phyloP scores from a whole-genome alignment of 2,329 filamentous ascomycete genomes.

The Ophiostoma sp. region DNA sequence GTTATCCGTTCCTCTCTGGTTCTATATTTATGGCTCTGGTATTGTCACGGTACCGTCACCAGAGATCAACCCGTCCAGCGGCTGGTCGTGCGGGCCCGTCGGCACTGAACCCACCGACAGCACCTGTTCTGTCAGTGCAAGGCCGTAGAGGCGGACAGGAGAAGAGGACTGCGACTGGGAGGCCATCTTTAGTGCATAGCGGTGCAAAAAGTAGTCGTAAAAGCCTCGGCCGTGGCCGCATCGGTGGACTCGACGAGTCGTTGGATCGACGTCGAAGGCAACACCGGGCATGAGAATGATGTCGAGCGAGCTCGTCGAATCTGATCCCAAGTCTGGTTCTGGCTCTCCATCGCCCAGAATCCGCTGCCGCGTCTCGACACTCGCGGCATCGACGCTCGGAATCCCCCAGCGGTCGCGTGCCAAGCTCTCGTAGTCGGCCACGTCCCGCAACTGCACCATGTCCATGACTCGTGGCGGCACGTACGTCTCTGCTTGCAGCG shows the following conservation, averaged over 20 bases:
- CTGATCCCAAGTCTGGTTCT: neutral
- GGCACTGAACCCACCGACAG: constrained; percentile 62
- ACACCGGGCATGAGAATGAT: constrained; percentile 88
- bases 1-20: too few species aligned
- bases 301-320: constrained; percentile 52
- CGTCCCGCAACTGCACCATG: constrained; percentile 73
- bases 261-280: constrained; percentile 67
- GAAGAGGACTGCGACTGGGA: constrained; percentile 25
- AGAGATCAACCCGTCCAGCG: constrained; percentile 69
- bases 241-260: constrained; percentile 56
- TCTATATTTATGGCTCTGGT: neutral
- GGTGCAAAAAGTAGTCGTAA: constrained; percentile 87
- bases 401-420: constrained; percentile 86
- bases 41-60: constrained; percentile 52
- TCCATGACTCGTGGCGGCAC: constrained; percentile 75
- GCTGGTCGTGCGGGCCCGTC: constrained; percentile 69
- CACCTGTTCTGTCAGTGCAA: constrained; percentile 82
- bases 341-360: constrained; percentile 60
- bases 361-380: constrained; percentile 61
- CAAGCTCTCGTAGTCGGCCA: constrained; percentile 73
- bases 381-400: constrained; percentile 67
- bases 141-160: constrained; percentile 58
- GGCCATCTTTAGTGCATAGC: constrained; percentile 50
- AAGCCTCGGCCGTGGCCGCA: constrained; percentile 94
- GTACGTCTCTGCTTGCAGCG: constrained; percentile 33